A percentile compares a stretch with the other conserved stretches of the same genome.
phyloP scores from a whole-genome alignment of 176 grass and related monocot genomes.

The Triticum turgidum region DNA sequence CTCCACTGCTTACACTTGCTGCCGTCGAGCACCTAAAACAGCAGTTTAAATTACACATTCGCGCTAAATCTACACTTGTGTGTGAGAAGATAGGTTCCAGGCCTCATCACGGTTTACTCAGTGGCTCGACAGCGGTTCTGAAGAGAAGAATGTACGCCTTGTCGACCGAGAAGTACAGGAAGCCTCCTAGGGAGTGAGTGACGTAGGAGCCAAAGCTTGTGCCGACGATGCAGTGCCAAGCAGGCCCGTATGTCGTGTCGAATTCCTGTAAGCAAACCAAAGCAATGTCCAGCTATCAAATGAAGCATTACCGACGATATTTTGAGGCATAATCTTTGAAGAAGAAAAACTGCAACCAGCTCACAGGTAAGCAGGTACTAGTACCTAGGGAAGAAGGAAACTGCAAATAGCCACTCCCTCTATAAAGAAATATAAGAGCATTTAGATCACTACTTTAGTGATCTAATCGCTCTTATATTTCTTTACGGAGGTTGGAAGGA shows the following conservation, averaged over 20 bases:
- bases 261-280: constrained; percentile 49
- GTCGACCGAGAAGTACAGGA: constrained; percentile 70
- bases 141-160: constrained; percentile 68
- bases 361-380: neutral
- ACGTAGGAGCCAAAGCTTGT: constrained; percentile 74
- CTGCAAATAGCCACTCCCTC: neutral
- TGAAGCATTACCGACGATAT: neutral
- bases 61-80: constrained; percentile 20
- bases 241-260: constrained; percentile 63
- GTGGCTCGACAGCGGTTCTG: constrained; percentile 53
- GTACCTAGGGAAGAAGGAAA: neutral
- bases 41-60: constrained; percentile 22
- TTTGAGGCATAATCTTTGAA: neutral
- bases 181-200: constrained; percentile 65
- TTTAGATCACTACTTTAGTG: too few relatives aligned
- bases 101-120: constrained; percentile 20
- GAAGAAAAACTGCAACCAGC: neutral
- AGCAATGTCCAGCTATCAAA: neutral
- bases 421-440: too few relatives aligned
- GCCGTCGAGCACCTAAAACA: constrained; percentile 14
- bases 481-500: too few relatives aligned
- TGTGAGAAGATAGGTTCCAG: neutral
- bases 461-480: too few relatives aligned
- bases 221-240: constrained; percentile 83
- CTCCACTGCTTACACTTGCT: neutral